These are phyloP conservation scores for Solanum pimpinellifolium DNA, from an alignment of 257 asterid species.

Conservation along the genomic window DNA sequence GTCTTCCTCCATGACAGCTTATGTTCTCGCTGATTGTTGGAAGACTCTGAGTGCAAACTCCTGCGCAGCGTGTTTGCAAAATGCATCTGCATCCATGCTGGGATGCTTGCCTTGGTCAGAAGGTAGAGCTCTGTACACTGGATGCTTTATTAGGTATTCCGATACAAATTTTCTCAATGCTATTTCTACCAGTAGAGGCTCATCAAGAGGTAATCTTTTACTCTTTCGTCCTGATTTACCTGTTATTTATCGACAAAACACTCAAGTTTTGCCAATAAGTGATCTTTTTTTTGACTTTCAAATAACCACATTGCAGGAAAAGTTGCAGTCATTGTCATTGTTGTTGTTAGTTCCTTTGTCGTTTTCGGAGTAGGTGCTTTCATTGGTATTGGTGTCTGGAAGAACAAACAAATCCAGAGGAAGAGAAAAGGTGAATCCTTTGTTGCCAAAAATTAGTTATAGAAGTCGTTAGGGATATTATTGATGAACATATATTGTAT, in stretches of 20 bases:
- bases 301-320: not conserved
- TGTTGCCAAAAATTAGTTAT: not conserved
- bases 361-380: not conserved
- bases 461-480: not conserved
- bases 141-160: conserved; percentile 64
- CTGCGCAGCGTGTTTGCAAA: conserved; percentile 49
- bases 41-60: conserved; percentile 22
- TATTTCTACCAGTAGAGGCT: conserved; percentile 2
- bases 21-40: conserved; percentile 65
- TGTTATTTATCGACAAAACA: not conserved
- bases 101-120: conserved; percentile 56
- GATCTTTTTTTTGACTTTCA: not conserved
- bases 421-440: conserved; percentile 11
- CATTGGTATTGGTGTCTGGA: conserved; percentile 5
- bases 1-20: conserved; percentile 18
- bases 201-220: not conserved
- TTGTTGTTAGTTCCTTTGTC: not conserved
- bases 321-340: not conserved
- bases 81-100: conserved; percentile 28
- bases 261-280: not conserved
- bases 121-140: conserved; percentile 56
- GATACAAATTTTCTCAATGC: conserved; percentile 52
- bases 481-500: not conserved
- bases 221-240: not conserved
- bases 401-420: conserved; percentile 2